phyloP scores from a whole-genome alignment of 495 filamentous ascomycete genomes.

The Penicillium argentinense region DNA sequence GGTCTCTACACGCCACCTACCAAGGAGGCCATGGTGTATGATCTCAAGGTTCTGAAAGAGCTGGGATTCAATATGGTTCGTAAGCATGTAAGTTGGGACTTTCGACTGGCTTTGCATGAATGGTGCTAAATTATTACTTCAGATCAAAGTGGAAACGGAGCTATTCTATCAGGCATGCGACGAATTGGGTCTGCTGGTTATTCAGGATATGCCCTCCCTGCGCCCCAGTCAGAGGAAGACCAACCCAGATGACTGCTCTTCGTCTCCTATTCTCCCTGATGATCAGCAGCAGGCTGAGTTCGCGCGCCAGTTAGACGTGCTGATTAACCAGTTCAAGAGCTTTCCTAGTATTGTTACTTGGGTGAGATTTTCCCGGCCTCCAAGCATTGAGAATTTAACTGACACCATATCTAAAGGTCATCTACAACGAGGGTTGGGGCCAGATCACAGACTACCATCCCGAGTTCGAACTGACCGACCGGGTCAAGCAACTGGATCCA shows the following conservation, averaged over 20 bases:
- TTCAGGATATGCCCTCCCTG: conserved; percentile 69
- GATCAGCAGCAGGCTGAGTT: conserved; percentile 58
- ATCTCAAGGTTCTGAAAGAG: conserved; percentile 58
- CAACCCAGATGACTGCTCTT: conserved; percentile 1
- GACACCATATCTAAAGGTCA: conserved; percentile 38
- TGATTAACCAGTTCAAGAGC: conserved; percentile 61
- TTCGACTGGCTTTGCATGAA: background rate
- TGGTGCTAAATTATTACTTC: background rate
- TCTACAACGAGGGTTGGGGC: conserved; percentile 75
- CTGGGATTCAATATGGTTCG: conserved; percentile 67
- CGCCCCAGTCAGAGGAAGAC: conserved; percentile 27
- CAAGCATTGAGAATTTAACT: background rate
- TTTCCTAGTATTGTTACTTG: conserved; percentile 59
- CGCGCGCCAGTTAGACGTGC: conserved; percentile 57
- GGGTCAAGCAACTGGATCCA: conserved; percentile 56
- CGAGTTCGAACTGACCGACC: conserved; percentile 54
- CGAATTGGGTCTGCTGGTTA: conserved; percentile 59
- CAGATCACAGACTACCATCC: conserved; percentile 51
- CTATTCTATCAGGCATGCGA: conserved; percentile 68
- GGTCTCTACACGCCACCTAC: conserved; percentile 62
- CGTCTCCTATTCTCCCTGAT: conserved; percentile 37
- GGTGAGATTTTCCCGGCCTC: conserved; percentile 22
- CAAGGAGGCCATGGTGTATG: conserved; percentile 63
- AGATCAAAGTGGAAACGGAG: conserved; percentile 68
- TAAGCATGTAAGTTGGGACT: conserved; percentile 56